Evolutionary conservation across 352 stramenopile genomes (phyloP), one percentile per base, ranked within the genome.

Genomic region (Pythium apleroticum): DNA sequence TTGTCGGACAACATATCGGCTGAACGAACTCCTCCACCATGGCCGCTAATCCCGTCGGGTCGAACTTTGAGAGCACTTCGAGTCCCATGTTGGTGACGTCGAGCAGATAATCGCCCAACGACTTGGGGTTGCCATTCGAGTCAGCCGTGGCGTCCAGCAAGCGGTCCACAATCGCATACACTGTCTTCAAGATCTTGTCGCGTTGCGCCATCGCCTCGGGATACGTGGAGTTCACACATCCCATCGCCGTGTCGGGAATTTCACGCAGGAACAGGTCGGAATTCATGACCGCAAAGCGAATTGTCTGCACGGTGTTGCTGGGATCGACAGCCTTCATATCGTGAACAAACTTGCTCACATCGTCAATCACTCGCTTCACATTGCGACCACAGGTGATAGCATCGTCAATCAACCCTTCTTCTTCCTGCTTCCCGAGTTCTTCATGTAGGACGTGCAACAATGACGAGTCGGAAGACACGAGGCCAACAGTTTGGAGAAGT

Each of bases 91-190:
- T 68, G 0, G 69, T 25, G 60, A 86, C 74, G 24, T 67, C 63
- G 49, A 75, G 55, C 30, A 72, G 75, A 58, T 80, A 78, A 15
- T 88, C 77, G 0, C 61, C 77, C 5, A 65, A 69, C 1, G 67
- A 72, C 0, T 83, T 56, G 2, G 69, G 53, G 10, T 76, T 80
- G 14, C 76, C 78, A 17, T 52, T 68, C 31, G 71, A 61, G 6
- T 55, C 57, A 0, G 73, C 77, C 28, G 67, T 74, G 35, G 71
- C 70, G 31, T 87, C 81, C 14, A 59, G 52, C 14, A 90, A 61
- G 49, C 81, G 71, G 37, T 90, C 78, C 6, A 90, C 68, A 35
- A 90, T 82, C 15, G 80, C 75, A 11, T 81, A 69, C 15, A 88
- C 63, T 1, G 75, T 84, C 46, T 84, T 86, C 17, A 79, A 65